A percentile compares a stretch with the other conserved stretches of the same genome.
These are phyloP conservation scores for Puccinia horiana DNA, from an alignment of 1,284 basidiomycete species.

Conservation along the genomic window DNA sequence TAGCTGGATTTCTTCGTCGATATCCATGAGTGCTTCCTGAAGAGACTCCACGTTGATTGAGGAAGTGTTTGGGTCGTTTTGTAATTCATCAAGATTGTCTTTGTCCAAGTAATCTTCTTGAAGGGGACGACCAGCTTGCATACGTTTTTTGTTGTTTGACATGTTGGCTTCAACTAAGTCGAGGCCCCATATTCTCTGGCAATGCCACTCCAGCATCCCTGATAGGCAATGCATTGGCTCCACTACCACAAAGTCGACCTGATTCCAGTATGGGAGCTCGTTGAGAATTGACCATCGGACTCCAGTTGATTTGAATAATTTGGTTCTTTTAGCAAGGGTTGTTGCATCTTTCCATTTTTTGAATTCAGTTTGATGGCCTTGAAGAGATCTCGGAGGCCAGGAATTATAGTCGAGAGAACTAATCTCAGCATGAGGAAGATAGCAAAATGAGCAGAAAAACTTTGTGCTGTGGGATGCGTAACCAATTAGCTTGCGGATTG, in stretches of 20 bases:
- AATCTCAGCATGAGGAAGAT: too few relatives aligned
- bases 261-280: slow-evolving; percentile 18
- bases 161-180: neutral
- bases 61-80: neutral
- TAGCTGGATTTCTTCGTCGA: slow-evolving; percentile 5
- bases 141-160: too few relatives aligned
- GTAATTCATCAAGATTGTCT: neutral
- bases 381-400: too few relatives aligned
- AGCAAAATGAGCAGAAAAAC: too few relatives aligned
- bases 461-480: too few relatives aligned
- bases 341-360: neutral
- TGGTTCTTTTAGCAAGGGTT: neutral
- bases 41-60: neutral
- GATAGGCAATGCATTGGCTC: slow-evolving; percentile 26
- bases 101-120: slow-evolving; percentile 2
- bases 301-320: neutral
- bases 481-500: too few relatives aligned
- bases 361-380: too few relatives aligned
- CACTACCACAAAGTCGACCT: neutral
- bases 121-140: neutral
- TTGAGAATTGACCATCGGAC: slow-evolving; percentile 37
- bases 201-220: slow-evolving; percentile 37
- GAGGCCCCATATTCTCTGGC: slow-evolving; percentile 1
- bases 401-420: too few relatives aligned
- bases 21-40: slow-evolving; percentile 30